Percentiles rank a stretch among this genome's conserved stretches.
These are phyloP conservation scores for Xerocomus amazonicus DNA, from an alignment of 1,284 basidiomycete species.

Conservation along the genomic window DNA sequence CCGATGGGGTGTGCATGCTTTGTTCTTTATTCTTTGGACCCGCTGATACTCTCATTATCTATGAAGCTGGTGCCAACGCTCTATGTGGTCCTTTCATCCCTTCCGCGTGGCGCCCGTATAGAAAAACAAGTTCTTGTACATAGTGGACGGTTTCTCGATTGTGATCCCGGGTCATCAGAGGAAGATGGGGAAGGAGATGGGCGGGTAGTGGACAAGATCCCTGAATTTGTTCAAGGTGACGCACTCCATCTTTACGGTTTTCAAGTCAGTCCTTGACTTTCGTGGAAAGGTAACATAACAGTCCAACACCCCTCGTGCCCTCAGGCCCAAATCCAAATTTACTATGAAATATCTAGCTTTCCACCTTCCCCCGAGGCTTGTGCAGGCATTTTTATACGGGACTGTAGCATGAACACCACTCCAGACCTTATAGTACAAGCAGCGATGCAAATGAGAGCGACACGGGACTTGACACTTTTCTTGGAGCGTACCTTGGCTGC, in stretches of 20 bases:
- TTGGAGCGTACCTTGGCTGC: constrained; percentile 21
- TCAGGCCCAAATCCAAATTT: constrained; percentile 26
- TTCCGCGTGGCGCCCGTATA: constrained; percentile 74
- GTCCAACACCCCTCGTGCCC: constrained; percentile 7
- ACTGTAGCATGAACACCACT: constrained; percentile 7
- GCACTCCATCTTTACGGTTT: background rate
- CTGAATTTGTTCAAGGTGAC: constrained; percentile 42
- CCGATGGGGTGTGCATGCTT: constrained; percentile 23
- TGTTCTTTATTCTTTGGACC: background rate
- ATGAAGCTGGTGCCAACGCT: constrained; percentile 46
- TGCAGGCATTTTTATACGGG: constrained; percentile 44
- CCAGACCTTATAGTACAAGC: constrained; percentile 13
- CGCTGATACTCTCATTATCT: constrained; percentile 1
- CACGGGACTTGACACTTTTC: constrained; percentile 17
- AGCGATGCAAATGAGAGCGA: constrained; percentile 27
- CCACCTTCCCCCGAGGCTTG: constrained; percentile 38
- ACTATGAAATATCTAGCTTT: constrained; percentile 48
- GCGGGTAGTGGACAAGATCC: constrained; percentile 29
- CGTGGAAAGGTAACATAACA: constrained; percentile 19
- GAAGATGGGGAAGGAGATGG: constrained; percentile 40
- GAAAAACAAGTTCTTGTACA: constrained; percentile 73
- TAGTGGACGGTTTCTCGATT: constrained; percentile 51
- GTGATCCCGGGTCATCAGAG: constrained; percentile 25
- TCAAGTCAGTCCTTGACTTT: background rate
- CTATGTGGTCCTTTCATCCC: constrained; percentile 63